A percentile compares a stretch with the other conserved stretches of the same genome.
Evolutionary conservation across 1,284 basidiomycete species (phyloP).

Genomic region (Tylopilus sp.): DNA sequence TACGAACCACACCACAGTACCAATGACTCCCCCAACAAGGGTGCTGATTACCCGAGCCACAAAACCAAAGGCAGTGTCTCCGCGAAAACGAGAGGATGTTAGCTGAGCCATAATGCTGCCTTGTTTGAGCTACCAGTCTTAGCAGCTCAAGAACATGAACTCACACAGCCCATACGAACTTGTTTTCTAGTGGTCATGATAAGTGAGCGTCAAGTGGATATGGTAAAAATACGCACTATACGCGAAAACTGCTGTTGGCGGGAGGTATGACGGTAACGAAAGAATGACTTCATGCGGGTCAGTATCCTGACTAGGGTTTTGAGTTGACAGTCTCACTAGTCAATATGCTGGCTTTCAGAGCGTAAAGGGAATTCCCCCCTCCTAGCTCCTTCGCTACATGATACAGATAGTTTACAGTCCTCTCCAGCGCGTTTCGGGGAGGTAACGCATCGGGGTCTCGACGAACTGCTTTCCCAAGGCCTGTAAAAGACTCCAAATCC

Average conservation of each 20-base stretch:
- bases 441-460: slow-evolving; percentile 76
- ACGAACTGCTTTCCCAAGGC: slow-evolving; percentile 52
- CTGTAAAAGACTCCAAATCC: slow-evolving; percentile 39
- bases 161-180: slow-evolving; percentile 58
- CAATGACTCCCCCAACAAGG: slow-evolving; percentile 66
- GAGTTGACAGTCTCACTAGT: slow-evolving; percentile 40
- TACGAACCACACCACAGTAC: slow-evolving; percentile 65
- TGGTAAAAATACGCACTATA: slow-evolving; percentile 44
- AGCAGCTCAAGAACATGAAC: slow-evolving; percentile 11
- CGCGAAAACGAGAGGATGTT: slow-evolving; percentile 65
- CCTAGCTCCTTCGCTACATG: slow-evolving; percentile 38
- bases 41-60: slow-evolving; percentile 63
- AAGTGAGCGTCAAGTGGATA: background rate
- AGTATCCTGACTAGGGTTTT: background rate
- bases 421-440: slow-evolving; percentile 56
- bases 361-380: slow-evolving; percentile 68
- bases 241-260: slow-evolving; percentile 52
- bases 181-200: slow-evolving; percentile 39
- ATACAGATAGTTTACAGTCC: slow-evolving; percentile 47
- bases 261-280: slow-evolving; percentile 56
- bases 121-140: slow-evolving; percentile 1
- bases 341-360: slow-evolving; percentile 74
- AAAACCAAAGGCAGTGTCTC: slow-evolving; percentile 73
- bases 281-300: slow-evolving; percentile 44
- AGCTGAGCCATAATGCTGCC: slow-evolving; percentile 68